Conservation (phyloP, 2,329 filamentous ascomycete genomes). For the Pyricularia grisea region DNA sequence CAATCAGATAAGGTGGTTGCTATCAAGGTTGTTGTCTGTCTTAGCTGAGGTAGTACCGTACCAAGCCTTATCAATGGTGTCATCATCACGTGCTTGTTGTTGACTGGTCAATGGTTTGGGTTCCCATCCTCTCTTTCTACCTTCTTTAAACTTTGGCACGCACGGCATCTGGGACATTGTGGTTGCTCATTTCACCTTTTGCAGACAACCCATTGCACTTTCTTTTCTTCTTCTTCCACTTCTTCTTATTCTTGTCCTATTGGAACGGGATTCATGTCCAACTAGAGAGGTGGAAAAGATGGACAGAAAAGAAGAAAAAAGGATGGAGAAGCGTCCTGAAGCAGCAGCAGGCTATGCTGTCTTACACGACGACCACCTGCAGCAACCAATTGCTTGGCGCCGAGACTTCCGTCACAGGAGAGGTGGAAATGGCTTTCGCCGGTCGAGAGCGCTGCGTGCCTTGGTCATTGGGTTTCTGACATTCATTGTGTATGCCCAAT, state of each 20-base stretch:
- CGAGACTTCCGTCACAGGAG: not conserved
- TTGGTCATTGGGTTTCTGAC: slow-evolving; percentile 35
- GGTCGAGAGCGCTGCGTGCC: slow-evolving; percentile 32
- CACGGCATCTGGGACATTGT: no score
- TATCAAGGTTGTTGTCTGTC: no score
- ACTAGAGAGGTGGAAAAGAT: not conserved
- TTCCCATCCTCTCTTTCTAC: not conserved
- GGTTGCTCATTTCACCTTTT: not conserved
- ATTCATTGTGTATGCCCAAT: slow-evolving; percentile 37
- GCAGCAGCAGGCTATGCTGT: not conserved
- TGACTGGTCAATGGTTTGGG: not conserved
- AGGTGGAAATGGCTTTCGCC: slow-evolving; percentile 18
- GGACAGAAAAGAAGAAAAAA: not conserved
- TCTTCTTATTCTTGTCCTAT: no score
- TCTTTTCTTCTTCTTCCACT: not conserved
- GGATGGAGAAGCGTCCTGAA: not conserved
- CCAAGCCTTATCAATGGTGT: not conserved
- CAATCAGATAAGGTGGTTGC: no score
- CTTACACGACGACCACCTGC: not conserved
- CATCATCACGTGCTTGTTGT: not conserved
- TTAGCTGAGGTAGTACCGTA: no score
- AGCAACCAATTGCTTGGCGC: not conserved
- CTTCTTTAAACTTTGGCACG: not conserved
- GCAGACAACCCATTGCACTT: no score
- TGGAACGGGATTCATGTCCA: not conserved